Evolutionary conservation across 805 yeast genomes (phyloP), one percentile per base, ranked within the genome.

Genomic region (Starmerella gropengiesseri): DNA sequence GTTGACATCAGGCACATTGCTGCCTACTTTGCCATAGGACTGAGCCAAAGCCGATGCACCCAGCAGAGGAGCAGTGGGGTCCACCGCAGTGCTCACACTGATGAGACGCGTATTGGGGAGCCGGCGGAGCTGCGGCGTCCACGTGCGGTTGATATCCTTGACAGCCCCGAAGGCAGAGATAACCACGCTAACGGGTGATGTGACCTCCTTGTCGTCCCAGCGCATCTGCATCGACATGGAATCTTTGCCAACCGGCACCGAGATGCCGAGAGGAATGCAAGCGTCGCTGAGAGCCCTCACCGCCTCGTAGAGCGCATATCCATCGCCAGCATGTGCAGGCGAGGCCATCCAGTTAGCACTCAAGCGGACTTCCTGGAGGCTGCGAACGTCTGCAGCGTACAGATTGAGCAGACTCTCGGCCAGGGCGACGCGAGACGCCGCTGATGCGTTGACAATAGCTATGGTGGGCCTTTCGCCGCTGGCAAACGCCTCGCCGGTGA

Each of bases 311-410:
- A 91, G 69, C 49, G 85, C 87, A 40, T 93, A 73, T 48, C 98
- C 98, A 65, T 91, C 98, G 56, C 97, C 97, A 18, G 75, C 76
- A 56, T 87, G 94, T 27, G 89, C 71, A 21, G 98, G 95, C 38
- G 97, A 87, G 9, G 95, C 78, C 99, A 91, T 91, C 99, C 99
- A 91, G 69, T 91, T 91, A 35, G 99, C 99, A 40, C 95, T 83
- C 46, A 91, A 66, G 58, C 87, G 84, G 43, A 91, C 77, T 51
- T 77, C 72, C 49, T 77, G 78, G 47, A 89, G 68, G 7, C 77
- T 67, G 46, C 79, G 74, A 46, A 91, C 71, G 61, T 91, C 94
- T 29, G 97, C 93, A 28, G 98, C 96, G 55, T 77, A 74, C 34
- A 89, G 59, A 60, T 91, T 91, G 62, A 86, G 63, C 57, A 91